A percentile compares a stretch with the other conserved stretches of the same genome.
These are phyloP conservation scores for Dothistroma septosporum DNA, from an alignment of 2,329 filamentous ascomycete species.

Conservation along the genomic window DNA sequence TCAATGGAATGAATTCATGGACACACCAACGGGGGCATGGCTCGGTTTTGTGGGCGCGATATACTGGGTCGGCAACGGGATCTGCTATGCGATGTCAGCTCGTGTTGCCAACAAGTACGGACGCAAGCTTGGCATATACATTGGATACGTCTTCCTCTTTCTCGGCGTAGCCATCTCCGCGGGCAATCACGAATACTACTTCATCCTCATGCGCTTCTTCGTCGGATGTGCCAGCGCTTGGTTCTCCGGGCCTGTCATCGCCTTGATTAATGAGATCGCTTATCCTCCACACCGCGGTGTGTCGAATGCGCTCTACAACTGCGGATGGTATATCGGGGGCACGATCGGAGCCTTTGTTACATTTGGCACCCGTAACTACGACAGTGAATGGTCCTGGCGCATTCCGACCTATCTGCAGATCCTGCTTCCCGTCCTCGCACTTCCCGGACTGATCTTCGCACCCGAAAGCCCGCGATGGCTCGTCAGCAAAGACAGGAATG, in stretches of 20 bases:
- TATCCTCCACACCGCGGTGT: conserved; percentile 41
- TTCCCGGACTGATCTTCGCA: conserved; percentile 10
- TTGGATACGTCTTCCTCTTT: conserved; percentile 37
- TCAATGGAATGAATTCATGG: conserved; percentile 43
- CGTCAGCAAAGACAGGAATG: conserved; percentile 12
- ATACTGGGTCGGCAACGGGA: conserved; percentile 40
- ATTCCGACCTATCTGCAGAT: conserved; percentile 15
- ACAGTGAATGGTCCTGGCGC: conserved; percentile 21
- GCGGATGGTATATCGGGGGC: conserved; percentile 32
- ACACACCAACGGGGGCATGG: conserved; percentile 35
- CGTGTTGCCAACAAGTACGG: conserved; percentile 42
- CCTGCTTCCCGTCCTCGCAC: conserved; percentile 19
- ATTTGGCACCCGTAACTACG: background rate
- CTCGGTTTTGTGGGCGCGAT: conserved; percentile 40
- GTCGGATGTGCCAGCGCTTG: conserved; percentile 37
- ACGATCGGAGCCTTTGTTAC: conserved; percentile 3
- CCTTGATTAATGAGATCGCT: conserved; percentile 45
- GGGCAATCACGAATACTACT: conserved; percentile 36
- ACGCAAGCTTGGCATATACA: conserved; percentile 37
- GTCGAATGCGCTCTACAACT: conserved; percentile 36
- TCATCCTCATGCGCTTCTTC: conserved; percentile 38
- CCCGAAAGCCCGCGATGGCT: conserved; percentile 17
- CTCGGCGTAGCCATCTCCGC: conserved; percentile 31
- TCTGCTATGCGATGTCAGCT: conserved; percentile 37
- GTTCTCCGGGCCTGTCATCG: conserved; percentile 33